Percentiles rank a stretch among this genome's conserved stretches.
Conservation (phyloP, 2,329 filamentous ascomycete genomes). For the Trichoderma gracile region DNA sequence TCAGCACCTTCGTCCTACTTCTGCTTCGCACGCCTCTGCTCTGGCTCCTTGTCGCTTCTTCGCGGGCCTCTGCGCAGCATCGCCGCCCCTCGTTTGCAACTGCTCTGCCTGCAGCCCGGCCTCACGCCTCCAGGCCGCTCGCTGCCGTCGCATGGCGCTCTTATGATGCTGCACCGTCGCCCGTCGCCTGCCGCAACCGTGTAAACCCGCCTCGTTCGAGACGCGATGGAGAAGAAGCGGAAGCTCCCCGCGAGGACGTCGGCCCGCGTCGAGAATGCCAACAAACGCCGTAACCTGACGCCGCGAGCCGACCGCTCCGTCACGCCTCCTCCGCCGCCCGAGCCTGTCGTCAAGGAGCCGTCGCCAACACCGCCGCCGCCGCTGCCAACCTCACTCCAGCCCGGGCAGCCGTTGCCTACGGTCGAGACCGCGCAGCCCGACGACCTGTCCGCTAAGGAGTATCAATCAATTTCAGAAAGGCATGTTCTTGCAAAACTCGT, state of each 20-base stretch:
- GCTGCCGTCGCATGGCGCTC: conserved; percentile 33
- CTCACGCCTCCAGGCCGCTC: conserved; percentile 21
- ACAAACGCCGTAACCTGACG: conserved; percentile 61
- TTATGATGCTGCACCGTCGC: conserved; percentile 36
- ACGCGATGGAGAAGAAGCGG: conserved; percentile 63
- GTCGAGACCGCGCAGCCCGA: conserved; percentile 66
- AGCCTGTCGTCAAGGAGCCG: conserved; percentile 39
- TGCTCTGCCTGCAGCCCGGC: conserved; percentile 12
- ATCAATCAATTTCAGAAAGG: conserved; percentile 74
- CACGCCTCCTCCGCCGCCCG: conserved; percentile 43
- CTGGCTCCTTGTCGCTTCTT: conserved; percentile 3
- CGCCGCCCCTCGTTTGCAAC: neutral
- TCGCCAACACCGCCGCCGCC: conserved; percentile 39
- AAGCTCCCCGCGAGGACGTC: conserved; percentile 64
- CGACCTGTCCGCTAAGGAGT: conserved; percentile 64
- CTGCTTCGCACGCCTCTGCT: neutral
- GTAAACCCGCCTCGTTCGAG: conserved; percentile 25
- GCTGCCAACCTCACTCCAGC: conserved; percentile 63
- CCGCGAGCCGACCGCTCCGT: conserved; percentile 55
- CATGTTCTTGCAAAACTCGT: conserved; percentile 35
- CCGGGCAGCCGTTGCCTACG: conserved; percentile 70
- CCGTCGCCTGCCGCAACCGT: conserved; percentile 25
- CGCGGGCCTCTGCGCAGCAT: conserved; percentile 14
- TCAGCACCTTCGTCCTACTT: neutral
- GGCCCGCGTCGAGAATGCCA: conserved; percentile 59